Evolutionary conservation across 1,139 yeast genomes (phyloP).

Genomic region (Sugiyamaella neomexicana): DNA sequence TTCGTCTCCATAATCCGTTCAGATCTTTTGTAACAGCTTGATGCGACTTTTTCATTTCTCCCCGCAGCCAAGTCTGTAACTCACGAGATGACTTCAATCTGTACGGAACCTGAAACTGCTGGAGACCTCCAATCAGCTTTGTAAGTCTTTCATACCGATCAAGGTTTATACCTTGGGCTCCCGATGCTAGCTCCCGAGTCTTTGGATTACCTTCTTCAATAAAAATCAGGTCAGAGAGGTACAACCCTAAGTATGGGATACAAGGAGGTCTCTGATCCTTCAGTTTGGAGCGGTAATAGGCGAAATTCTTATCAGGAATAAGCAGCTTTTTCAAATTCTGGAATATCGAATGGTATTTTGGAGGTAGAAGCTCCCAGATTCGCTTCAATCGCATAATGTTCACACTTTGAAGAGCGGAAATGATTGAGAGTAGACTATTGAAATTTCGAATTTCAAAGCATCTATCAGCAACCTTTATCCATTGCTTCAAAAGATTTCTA

Average conservation of each 20-base stretch:
- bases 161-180: constrained; percentile 62
- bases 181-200: constrained; percentile 45
- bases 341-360: constrained; percentile 64
- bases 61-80: constrained; percentile 40
- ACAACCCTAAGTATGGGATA: constrained; percentile 83
- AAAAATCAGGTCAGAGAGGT: constrained; percentile 83
- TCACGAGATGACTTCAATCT: constrained; percentile 30
- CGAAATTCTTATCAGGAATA: constrained; percentile 82
- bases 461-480: constrained; percentile 86
- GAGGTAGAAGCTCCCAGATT: constrained; percentile 66
- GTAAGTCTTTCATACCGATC: constrained; percentile 80
- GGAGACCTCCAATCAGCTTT: constrained; percentile 72
- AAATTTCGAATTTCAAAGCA: constrained; percentile 77
- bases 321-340: constrained; percentile 68
- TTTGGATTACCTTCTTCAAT: constrained; percentile 83
- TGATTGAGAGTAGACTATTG: constrained; percentile 85
- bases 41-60: constrained; percentile 40
- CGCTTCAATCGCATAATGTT: constrained; percentile 65
- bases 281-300: constrained; percentile 68
- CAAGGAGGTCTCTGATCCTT: constrained; percentile 65
- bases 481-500: constrained; percentile 63
- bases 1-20: constrained; percentile 43
- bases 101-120: constrained; percentile 69
- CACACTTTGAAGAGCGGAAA: constrained; percentile 82
- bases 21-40: constrained; percentile 35